A percentile compares a stretch with the other conserved stretches of the same genome.
phyloP scores from a whole-genome alignment of 1,139 yeast species.

The Geotrichum histeridarum region DNA sequence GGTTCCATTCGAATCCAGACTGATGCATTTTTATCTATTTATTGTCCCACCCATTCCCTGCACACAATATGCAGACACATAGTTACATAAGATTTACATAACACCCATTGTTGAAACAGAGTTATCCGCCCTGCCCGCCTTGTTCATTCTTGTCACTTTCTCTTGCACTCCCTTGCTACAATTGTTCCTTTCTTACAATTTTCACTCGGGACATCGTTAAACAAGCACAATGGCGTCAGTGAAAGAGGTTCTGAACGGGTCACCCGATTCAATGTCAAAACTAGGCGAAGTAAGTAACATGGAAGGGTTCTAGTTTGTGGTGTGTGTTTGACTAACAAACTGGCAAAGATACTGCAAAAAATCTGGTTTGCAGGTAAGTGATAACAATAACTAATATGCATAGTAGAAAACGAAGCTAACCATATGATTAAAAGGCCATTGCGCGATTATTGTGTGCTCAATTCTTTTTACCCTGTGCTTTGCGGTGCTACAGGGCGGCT shows the following conservation, averaged over 20 bases:
- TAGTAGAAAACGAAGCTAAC: background rate
- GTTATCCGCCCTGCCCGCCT: too few relatives aligned
- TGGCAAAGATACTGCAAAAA: background rate
- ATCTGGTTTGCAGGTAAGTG: constrained; percentile 10
- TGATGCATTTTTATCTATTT: too few relatives aligned
- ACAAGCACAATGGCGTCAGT: constrained; percentile 1
- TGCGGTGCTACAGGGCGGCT: constrained; percentile 20
- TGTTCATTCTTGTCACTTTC: background rate
- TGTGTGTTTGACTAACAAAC: background rate
- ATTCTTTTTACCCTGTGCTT: constrained; percentile 19
- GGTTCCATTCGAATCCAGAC: too few relatives aligned
- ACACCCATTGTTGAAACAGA: too few relatives aligned
- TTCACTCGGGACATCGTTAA: background rate
- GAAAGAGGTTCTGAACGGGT: background rate
- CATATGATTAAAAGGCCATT: constrained; percentile 19
- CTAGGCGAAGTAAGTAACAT: background rate
- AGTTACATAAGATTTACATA: too few relatives aligned
- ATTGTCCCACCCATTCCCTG: too few relatives aligned
- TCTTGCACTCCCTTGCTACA: background rate
- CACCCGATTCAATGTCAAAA: background rate
- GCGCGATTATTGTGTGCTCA: constrained; percentile 16
- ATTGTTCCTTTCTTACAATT: background rate
- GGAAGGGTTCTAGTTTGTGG: background rate
- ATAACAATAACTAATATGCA: too few relatives aligned
- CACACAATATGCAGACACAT: too few relatives aligned